Percentiles rank a stretch among this genome's conserved stretches.
Conservation (phyloP, 805 yeast species). For the Wickerhamiella lipophila region DNA sequence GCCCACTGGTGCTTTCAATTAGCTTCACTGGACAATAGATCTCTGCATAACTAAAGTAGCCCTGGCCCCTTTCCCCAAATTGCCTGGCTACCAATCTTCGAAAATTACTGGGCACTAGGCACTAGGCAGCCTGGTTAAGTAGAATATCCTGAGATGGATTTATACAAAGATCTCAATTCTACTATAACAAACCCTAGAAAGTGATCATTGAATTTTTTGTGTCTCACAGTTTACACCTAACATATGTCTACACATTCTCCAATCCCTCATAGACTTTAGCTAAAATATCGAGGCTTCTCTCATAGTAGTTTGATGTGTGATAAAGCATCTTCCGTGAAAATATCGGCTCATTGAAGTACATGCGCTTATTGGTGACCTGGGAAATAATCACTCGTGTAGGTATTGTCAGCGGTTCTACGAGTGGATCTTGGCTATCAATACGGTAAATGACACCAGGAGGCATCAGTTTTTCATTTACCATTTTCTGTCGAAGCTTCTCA, state of each 20-base stretch:
- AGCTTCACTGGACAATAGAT: no score
- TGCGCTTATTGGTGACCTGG: constrained; percentile 10
- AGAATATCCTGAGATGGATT: no score
- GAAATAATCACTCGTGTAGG: constrained; percentile 1
- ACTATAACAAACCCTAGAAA: no score
- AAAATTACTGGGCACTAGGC: not conserved
- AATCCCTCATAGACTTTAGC: constrained; percentile 11
- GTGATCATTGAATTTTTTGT: no score
- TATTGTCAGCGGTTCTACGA: not conserved
- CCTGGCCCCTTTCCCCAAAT: no score
- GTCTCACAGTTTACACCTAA: no score
- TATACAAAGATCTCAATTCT: no score
- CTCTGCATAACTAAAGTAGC: no score
- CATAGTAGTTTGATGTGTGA: constrained; percentile 28
- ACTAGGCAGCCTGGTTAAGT: no score
- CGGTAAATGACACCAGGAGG: constrained; percentile 30
- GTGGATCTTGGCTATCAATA: constrained; percentile 8
- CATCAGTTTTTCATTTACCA: constrained; percentile 27
- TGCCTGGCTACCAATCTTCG: not conserved
- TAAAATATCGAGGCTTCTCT: constrained; percentile 24
- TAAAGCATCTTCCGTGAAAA: constrained; percentile 27
- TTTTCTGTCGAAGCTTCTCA: constrained; percentile 23
- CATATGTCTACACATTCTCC: not conserved
- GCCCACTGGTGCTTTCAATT: no score
- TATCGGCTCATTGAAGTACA: constrained; percentile 26